phyloP scores from a whole-genome alignment of 208 protist genomes.

The Leishmania major region DNA sequence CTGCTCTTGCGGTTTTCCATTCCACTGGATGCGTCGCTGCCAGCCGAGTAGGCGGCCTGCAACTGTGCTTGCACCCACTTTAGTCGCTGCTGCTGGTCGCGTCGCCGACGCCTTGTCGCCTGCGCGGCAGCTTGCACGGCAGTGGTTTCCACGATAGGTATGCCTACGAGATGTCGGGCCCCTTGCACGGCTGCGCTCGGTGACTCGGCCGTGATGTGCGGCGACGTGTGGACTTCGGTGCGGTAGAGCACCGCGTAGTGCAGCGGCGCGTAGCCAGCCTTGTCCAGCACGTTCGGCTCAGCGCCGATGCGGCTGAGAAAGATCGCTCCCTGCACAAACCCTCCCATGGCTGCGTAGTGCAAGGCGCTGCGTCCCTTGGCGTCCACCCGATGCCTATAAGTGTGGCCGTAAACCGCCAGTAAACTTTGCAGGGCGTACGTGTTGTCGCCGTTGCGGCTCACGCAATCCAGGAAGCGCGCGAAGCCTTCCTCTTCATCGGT shows the following conservation, averaged over 20 bases:
- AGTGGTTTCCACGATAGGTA: constrained; percentile 15
- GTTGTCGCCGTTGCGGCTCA: constrained; percentile 37
- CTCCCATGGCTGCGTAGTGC: constrained; percentile 40
- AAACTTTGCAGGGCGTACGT: constrained; percentile 29
- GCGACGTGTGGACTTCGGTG: constrained; percentile 17
- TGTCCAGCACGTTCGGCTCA: constrained; percentile 37
- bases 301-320: constrained; percentile 41
- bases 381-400: constrained; percentile 25
- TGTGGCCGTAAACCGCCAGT: constrained; percentile 20
- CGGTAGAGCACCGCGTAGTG: constrained; percentile 42
- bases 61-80: constrained; percentile 9
- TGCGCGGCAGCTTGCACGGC: constrained; percentile 21
- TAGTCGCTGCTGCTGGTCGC: constrained; percentile 19
- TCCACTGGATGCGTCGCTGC: neutral
- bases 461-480: constrained; percentile 25
- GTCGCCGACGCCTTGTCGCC: constrained; percentile 16
- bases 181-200: constrained; percentile 15
- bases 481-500: constrained; percentile 34
- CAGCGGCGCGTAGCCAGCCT: constrained; percentile 41
- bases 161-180: constrained; percentile 21
- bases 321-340: constrained; percentile 27
- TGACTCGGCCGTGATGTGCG: constrained; percentile 19
- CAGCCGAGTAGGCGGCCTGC: constrained; percentile 9
- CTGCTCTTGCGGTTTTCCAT: neutral
- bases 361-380: constrained; percentile 32